Evolutionary conservation across 352 stramenopile species (phyloP).

Genomic region (Pythium sukuiense): DNA sequence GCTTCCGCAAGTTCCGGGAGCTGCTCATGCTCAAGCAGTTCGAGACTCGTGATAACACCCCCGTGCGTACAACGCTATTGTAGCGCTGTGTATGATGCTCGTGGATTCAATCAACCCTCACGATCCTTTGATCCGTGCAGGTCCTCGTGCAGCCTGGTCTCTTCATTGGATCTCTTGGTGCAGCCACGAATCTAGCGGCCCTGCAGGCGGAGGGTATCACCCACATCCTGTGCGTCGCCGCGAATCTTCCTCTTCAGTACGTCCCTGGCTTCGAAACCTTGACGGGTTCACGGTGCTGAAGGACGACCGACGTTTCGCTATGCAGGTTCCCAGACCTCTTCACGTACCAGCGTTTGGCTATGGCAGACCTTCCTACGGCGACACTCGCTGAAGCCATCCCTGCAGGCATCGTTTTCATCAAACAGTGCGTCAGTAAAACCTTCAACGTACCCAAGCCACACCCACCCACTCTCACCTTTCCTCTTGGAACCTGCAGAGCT

Average conservation of each 20-base stretch:
- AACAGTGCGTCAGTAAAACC: constrained; percentile 33
- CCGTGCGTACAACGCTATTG: constrained; percentile 25
- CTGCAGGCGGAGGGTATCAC: constrained; percentile 46
- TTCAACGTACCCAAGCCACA: too few species aligned
- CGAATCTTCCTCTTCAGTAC: constrained; percentile 42
- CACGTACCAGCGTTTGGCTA: constrained; percentile 48
- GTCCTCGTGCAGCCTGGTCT: constrained; percentile 40
- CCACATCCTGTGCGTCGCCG: constrained; percentile 60
- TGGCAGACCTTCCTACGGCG: constrained; percentile 46
- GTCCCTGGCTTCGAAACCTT: constrained; percentile 6
- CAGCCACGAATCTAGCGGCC: constrained; percentile 47
- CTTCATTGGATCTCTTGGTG: constrained; percentile 71
- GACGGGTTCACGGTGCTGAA: neutral
- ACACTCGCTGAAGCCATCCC: constrained; percentile 51
- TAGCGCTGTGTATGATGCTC: too few species aligned
- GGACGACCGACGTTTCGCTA: neutral
- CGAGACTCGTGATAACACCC: constrained; percentile 40
- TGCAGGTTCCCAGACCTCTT: constrained; percentile 49
- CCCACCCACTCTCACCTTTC: too few species aligned
- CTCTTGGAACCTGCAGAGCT: constrained; percentile 27
- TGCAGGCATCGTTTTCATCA: constrained; percentile 54
- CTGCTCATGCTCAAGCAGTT: constrained; percentile 58
- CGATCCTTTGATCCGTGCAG: constrained; percentile 7
- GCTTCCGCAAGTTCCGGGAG: constrained; percentile 63
- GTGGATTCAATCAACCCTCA: too few species aligned